phyloP scores from a whole-genome alignment of 768 basidiomycete species.

The Mycena metata region DNA sequence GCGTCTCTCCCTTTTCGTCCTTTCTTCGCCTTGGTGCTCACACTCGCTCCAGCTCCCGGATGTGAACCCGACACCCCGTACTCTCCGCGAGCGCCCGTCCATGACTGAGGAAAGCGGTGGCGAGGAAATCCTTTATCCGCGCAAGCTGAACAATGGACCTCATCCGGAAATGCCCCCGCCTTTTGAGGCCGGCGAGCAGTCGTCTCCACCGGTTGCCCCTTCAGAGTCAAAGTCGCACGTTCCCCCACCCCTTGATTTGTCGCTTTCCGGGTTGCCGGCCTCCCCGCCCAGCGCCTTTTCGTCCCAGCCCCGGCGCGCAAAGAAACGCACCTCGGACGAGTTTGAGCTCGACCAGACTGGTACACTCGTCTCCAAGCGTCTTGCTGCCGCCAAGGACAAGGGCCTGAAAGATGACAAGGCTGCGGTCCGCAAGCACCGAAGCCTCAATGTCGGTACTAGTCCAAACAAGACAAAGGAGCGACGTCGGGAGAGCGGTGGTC shows the following conservation, averaged over 20 bases:
- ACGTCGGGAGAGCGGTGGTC: constrained; percentile 65
- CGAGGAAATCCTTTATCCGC: constrained; percentile 91
- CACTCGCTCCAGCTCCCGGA: constrained; percentile 55
- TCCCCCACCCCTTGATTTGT: constrained; percentile 47
- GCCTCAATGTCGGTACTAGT: constrained; percentile 70
- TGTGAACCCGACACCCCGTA: constrained; percentile 58
- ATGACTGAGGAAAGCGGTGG: constrained; percentile 89
- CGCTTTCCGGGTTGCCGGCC: constrained; percentile 48
- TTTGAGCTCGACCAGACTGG: constrained; percentile 85
- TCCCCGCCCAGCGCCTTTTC: constrained; percentile 75
- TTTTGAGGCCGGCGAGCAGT: constrained; percentile 41
- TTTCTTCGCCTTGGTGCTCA: constrained; percentile 17
- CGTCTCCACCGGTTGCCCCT: constrained; percentile 46
- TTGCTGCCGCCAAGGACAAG: constrained; percentile 55
- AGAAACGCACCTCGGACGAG: constrained; percentile 86
- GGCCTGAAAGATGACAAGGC: constrained; percentile 63
- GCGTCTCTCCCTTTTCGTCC: constrained; percentile 40
- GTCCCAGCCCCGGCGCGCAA: constrained; percentile 63
- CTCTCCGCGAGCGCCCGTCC: constrained; percentile 73
- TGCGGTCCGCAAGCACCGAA: constrained; percentile 76
- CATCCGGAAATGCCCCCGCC: constrained; percentile 51
- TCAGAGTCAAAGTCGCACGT: constrained; percentile 42
- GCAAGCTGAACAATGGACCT: constrained; percentile 56
- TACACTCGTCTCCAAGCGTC: constrained; percentile 66
- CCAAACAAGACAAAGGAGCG: constrained; percentile 69